Base-by-base conservation (phyloP, 176 grass and related monocot species). In the Juncus inflexus region DNA sequence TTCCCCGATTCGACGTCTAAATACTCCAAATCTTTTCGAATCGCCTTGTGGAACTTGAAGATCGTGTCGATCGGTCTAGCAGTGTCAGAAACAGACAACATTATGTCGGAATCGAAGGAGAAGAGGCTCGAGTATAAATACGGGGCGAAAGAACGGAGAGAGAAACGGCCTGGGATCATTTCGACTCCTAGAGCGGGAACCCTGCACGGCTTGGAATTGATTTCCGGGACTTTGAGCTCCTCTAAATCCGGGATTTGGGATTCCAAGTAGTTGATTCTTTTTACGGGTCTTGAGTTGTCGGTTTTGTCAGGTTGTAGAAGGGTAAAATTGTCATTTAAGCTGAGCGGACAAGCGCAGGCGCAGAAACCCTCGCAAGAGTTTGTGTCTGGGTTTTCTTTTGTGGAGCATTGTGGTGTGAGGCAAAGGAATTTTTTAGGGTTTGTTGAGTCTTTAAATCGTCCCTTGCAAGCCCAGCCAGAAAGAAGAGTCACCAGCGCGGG, bases 1-100 rank as follows among this genome's bases (percentile, higher is more conserved):
- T 87, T 94, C 40, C 78, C 89, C 42, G 95, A 99, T 73, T 99
- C 95, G 65, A 82, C 78, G 78, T 99, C 95, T 66, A 99, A 54
- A 35, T 90, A 94, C 71, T 94, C 86, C 58, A 99, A 62, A 83
- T 99, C 95, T 59, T 99, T 99, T 50, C 95, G 75, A 41, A 99
- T 99, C 69, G 89, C 95, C 75, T 94, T 99, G 70, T 99, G 95
- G 80, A 99, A 99, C 58, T 99, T 86, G 81, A 99, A 99, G 81
- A 99, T 94, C 54, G 86, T 81, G 60, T 99, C 95, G 43, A 99
- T 99, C 75, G 95, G 95, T 74, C 87, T 86, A 62, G 83, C 68
- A 63, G 83, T 88, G 71, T 76, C 78, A 0, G 70, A 78, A 77
- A 68, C 84, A 59, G 76, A 87, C 58, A 82, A 78, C 54, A 77